These are phyloP conservation scores for Henningerozyma blattae DNA, from an alignment of 805 yeast genomes.

Conservation along the genomic window DNA sequence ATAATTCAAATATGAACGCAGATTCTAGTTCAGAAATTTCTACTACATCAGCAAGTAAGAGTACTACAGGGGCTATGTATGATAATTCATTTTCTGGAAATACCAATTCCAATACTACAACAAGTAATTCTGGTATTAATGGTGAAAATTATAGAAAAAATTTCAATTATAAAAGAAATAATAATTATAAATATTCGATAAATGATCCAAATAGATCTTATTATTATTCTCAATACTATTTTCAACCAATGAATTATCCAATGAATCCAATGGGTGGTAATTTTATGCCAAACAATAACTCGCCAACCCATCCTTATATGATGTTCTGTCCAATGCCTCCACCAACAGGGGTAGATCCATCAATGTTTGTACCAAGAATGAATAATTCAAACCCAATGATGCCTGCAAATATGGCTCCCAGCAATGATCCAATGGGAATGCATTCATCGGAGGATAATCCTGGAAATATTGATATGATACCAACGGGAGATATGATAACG, in stretches of 20 bases:
- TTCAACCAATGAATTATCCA: conserved; percentile 21
- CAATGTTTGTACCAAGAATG: not conserved
- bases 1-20: conserved; percentile 4
- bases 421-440: too few relatives aligned
- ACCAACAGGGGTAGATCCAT: conserved; percentile 6
- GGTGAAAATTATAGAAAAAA: conserved; percentile 3
- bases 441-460: too few relatives aligned
- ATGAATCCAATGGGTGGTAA: conserved; percentile 14
- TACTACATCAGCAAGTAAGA: conserved; percentile 1
- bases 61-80: not conserved
- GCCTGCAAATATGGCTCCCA: too few relatives aligned
- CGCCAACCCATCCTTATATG: conserved; percentile 16
- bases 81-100: too few relatives aligned
- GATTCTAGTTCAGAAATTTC: not conserved
- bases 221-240: conserved; percentile 19
- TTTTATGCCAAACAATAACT: conserved; percentile 8
- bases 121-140: not conserved
- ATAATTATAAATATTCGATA: conserved; percentile 2
- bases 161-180: conserved; percentile 7
- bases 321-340: conserved; percentile 24
- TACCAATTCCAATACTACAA: not conserved
- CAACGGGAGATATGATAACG: too few relatives aligned
- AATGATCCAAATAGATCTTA: conserved; percentile 15
- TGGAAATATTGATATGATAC: too few relatives aligned
- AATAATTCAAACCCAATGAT: too few relatives aligned